Base-by-base conservation (phyloP, 495 filamentous ascomycete species). In the Thermochaetoides thermophila region DNA sequence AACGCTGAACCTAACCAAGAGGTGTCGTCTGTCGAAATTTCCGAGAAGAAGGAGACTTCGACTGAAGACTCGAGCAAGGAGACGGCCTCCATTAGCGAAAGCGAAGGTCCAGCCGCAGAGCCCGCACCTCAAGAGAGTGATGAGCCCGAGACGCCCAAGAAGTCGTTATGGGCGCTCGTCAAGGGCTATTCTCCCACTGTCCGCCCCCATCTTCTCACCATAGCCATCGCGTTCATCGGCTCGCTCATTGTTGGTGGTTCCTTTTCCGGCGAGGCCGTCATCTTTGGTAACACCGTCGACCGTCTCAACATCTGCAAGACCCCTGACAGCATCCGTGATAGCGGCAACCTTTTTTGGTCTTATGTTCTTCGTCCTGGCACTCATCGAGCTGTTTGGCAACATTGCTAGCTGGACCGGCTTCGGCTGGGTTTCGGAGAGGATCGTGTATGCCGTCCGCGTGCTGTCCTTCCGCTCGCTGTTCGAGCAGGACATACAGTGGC, bases 311-410 rank as follows among this genome's bases (percentile, higher is more conserved):
- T 55, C 0, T 55, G 38, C 29, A 51, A 49, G n/a, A 52, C 38
- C 12, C 37, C 40, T 6, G 34, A 38, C 19, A 40, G 52, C 23
- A 43, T 87, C 19, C 69, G 75, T 18, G 60, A 68, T 4, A 69
- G 76, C 34, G 74, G 72, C n/a, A 24, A 68, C 83, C 47, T 92
- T 94, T 53, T 96, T 85, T 79, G 74, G 73, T 17, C 50, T 73
- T 30, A 91, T 96, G 83, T 94, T 86, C 53, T 70, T 95, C 15
- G 80, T 93, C 63, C 70, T 93, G 16, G 87, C 80, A 8, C 53
- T 91, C 30, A 66, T 73, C 21, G 73, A 81, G 45, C 69, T 92
- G 36, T 46, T 85, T 30, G 73, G 73, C 12, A 78, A 78, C 45
- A 61, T 67, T 22, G 52, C 48, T 27, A 76, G 83, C 40, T 84